These are phyloP conservation scores for Apostasia ramifera DNA, from an alignment of 106 monocot genomes.

Conservation along the genomic window DNA sequence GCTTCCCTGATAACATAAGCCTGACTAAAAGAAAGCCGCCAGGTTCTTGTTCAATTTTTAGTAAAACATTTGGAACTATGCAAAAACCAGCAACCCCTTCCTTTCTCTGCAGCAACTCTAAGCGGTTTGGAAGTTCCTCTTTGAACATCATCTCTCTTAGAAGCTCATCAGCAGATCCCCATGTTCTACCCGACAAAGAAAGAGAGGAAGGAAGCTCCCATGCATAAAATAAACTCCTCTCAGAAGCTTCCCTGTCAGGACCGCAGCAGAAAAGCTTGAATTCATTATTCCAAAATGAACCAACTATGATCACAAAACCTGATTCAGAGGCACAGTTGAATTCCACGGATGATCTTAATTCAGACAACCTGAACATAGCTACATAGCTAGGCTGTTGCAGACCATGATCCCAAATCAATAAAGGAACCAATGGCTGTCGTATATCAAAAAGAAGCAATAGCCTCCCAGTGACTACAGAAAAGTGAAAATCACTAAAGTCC, in stretches of 20 bases:
- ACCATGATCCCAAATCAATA: slow-evolving; percentile 55
- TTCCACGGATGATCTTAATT: slow-evolving; percentile 37
- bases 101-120: slow-evolving; percentile 13
- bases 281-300: slow-evolving; percentile 60
- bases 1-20: slow-evolving; percentile 57
- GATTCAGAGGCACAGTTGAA: slow-evolving; percentile 31
- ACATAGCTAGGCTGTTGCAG: slow-evolving; percentile 30
- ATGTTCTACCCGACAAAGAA: slow-evolving; percentile 30
- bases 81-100: slow-evolving; percentile 55
- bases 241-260: slow-evolving; percentile 11
- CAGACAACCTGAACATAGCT: slow-evolving; percentile 37
- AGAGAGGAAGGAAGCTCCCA: slow-evolving; percentile 79
- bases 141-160: slow-evolving; percentile 23
- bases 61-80: slow-evolving; percentile 30
- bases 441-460: slow-evolving; percentile 42
- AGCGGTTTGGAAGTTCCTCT: slow-evolving; percentile 5
- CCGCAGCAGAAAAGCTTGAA: slow-evolving; percentile 74
- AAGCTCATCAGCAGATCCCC: slow-evolving; percentile 15
- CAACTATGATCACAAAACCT: slow-evolving; percentile 60
- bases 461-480: slow-evolving; percentile 28
- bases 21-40: slow-evolving; percentile 56
- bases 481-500: slow-evolving; percentile 22
- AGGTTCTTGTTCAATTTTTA: slow-evolving; percentile 7
- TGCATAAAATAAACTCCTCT: slow-evolving; percentile 31
- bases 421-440: slow-evolving; percentile 31